Percentiles rank a stretch among this genome's conserved stretches.
These are phyloP conservation scores for Auriculariales sp. DNA, from an alignment of 768 basidiomycete species.

Conservation along the genomic window DNA sequence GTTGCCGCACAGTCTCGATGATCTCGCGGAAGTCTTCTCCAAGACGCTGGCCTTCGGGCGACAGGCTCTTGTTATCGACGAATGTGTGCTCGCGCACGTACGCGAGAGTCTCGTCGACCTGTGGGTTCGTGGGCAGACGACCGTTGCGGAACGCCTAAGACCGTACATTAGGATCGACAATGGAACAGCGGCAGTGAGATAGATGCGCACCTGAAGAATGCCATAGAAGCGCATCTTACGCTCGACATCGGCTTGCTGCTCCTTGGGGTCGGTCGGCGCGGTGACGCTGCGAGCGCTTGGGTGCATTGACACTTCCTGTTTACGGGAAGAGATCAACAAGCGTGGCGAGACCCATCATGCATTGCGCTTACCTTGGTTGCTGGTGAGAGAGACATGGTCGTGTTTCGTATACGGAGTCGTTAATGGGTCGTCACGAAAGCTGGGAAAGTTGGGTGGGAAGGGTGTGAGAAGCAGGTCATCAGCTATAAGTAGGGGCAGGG, in stretches of 20 bases:
- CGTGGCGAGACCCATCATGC: constrained; percentile 32
- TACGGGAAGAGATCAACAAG: constrained; percentile 15
- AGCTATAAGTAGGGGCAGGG: no score
- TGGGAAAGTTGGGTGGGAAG: no score
- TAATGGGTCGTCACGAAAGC: not conserved
- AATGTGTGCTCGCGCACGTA: constrained; percentile 49
- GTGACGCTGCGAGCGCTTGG: constrained; percentile 41
- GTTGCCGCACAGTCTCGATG: constrained; percentile 39
- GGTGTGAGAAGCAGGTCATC: no score
- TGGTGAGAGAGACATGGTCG: constrained; percentile 49
- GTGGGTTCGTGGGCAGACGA: constrained; percentile 63
- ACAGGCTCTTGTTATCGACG: constrained; percentile 50
- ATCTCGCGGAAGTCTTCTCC: constrained; percentile 68
- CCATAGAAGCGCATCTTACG: constrained; percentile 73
- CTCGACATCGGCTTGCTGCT: constrained; percentile 61
- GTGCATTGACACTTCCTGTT: constrained; percentile 6
- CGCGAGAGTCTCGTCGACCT: constrained; percentile 58
- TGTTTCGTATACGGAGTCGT: not conserved
- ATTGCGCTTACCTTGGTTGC: constrained; percentile 46
- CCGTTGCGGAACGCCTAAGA: constrained; percentile 74
- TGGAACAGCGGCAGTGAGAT: no score
- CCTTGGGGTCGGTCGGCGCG: constrained; percentile 43
- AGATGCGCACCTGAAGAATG: constrained; percentile 56
- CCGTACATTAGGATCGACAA: no score
- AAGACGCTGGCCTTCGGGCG: constrained; percentile 61